These are phyloP conservation scores for Cairneyella variabilis DNA, from an alignment of 495 filamentous ascomycete species.

Conservation along the genomic window DNA sequence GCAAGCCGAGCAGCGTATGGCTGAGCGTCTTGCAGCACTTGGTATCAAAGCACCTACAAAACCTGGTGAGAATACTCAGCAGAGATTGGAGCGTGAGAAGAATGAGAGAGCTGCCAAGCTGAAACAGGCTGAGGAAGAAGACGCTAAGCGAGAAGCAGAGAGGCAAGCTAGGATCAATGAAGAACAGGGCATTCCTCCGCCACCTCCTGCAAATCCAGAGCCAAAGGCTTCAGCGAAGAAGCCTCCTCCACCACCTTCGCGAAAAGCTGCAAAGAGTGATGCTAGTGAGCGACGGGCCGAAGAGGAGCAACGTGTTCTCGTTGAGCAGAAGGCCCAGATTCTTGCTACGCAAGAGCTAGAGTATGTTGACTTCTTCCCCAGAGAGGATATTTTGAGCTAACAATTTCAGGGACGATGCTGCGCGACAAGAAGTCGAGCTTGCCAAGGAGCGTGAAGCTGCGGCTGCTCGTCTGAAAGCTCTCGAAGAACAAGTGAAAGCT, in stretches of 20 bases:
- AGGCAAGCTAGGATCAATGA: constrained; percentile 81
- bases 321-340: constrained; percentile 77
- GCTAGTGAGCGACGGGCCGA: constrained; percentile 49
- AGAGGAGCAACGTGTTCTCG: constrained; percentile 52
- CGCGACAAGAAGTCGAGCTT: constrained; percentile 72
- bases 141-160: constrained; percentile 83
- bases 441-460: constrained; percentile 75
- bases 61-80: constrained; percentile 69
- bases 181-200: constrained; percentile 63
- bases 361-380: constrained; percentile 54
- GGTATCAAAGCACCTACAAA: constrained; percentile 78
- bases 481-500: constrained; percentile 90
- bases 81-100: constrained; percentile 83
- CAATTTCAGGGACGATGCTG: constrained; percentile 66
- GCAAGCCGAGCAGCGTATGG: constrained; percentile 95
- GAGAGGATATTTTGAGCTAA: constrained; percentile 31
- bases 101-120: constrained; percentile 83
- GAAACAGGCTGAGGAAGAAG: constrained; percentile 89
- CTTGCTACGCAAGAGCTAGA: constrained; percentile 71
- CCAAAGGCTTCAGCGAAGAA: constrained; percentile 63
- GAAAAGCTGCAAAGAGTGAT: constrained; percentile 66
- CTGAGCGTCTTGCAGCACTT: constrained; percentile 91
- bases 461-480: constrained; percentile 74
- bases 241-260: constrained; percentile 81
- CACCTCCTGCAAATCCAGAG: constrained; percentile 25